phyloP scores from a whole-genome alignment of 2,329 filamentous ascomycete species.

The Colletotrichum orchidophilum region DNA sequence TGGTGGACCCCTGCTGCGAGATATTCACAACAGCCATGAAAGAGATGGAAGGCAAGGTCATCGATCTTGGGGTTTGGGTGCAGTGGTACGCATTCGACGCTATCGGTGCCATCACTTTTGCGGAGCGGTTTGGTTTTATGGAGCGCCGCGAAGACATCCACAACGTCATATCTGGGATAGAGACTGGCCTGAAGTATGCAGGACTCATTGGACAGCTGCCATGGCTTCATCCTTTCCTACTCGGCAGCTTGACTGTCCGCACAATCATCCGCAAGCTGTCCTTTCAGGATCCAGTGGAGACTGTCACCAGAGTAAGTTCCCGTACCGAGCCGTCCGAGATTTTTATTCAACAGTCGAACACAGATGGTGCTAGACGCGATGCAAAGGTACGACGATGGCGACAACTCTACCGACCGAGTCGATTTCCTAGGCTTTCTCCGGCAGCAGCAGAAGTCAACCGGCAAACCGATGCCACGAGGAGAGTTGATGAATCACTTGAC shows the following conservation, averaged over 20 bases:
- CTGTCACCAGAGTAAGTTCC: not conserved
- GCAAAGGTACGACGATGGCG: not conserved
- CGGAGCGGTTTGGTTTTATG: conserved; percentile 77
- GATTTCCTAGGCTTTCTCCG: conserved; percentile 21
- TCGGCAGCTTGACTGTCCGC: not conserved
- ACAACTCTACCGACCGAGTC: not conserved
- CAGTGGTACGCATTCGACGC: conserved; percentile 87
- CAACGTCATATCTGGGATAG: conserved; percentile 67
- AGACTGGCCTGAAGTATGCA: conserved; percentile 40
- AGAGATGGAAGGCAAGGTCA: conserved; percentile 38
- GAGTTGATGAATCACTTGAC: conserved; percentile 32
- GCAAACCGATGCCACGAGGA: conserved; percentile 22
- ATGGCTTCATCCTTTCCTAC: conserved; percentile 35
- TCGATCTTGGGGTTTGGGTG: conserved; percentile 75
- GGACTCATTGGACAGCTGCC: conserved; percentile 37
- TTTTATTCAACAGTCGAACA: no score
- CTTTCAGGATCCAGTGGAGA: not conserved
- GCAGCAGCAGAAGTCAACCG: conserved; percentile 9
- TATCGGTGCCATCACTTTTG: conserved; percentile 80
- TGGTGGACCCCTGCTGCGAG: conserved; percentile 20
- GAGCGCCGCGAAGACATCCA: conserved; percentile 79
- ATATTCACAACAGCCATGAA: conserved; percentile 6
- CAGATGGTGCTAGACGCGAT: not conserved
- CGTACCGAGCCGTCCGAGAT: no score
- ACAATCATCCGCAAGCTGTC: not conserved